Evolutionary conservation across 228 moss, liverwort and hornwort species (phyloP).

Genomic region (Sphagnum fallax): DNA sequence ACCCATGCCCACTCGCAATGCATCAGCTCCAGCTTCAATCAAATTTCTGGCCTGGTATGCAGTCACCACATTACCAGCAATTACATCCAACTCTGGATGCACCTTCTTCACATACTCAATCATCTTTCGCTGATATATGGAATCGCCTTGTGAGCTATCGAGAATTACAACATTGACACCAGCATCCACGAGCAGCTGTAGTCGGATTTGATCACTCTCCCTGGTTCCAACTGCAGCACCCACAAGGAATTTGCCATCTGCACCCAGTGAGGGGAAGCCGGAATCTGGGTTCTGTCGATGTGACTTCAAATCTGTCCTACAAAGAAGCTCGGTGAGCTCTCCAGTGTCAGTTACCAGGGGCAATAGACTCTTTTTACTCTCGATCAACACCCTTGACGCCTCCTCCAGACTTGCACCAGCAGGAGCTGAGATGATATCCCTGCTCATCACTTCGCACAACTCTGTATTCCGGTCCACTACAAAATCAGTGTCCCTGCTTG

Average conservation of each 20-base stretch:
- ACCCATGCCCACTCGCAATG: conserved; percentile 89
- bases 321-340: conserved; percentile 52
- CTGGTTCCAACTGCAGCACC: conserved; percentile 76
- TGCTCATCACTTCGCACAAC: conserved; percentile 66
- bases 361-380: conserved; percentile 77
- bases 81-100: conserved; percentile 68
- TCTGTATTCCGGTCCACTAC: conserved; percentile 35
- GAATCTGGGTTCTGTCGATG: conserved; percentile 22
- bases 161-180: conserved; percentile 68
- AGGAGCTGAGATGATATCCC: conserved; percentile 60
- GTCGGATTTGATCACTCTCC: conserved; percentile 51
- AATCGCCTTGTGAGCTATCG: conserved; percentile 92
- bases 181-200: conserved; percentile 49
- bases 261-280: conserved; percentile 53
- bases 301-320: conserved; percentile 64
- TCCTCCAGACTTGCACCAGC: conserved; percentile 44
- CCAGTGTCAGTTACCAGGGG: conserved; percentile 57
- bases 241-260: conserved; percentile 52
- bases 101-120: conserved; percentile 57
- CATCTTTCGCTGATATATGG: conserved; percentile 68
- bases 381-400: conserved; percentile 39
- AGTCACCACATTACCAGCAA: conserved; percentile 90
- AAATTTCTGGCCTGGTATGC: conserved; percentile 60
- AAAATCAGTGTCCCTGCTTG: conserved; percentile 71
- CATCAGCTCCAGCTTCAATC: conserved; percentile 81